Evolutionary conservation across 2,329 filamentous ascomycete species (phyloP).

Genomic region (Cercospora zeae-maydis): DNA sequence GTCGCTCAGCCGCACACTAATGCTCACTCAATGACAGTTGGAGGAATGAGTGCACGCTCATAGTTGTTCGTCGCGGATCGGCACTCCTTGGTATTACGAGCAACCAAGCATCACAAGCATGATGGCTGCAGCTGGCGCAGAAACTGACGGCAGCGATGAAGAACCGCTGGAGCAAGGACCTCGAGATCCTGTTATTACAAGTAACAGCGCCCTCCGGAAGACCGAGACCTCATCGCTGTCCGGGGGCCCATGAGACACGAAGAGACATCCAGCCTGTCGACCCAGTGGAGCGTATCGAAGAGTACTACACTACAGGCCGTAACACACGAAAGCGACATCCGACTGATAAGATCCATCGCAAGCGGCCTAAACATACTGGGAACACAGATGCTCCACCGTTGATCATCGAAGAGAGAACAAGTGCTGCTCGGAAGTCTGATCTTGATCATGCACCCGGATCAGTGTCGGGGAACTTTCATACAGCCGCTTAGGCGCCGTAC

Average conservation of each 20-base stretch:
- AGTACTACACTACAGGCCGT: background rate
- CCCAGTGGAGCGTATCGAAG: background rate
- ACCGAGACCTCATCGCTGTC: background rate
- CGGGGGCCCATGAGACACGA: background rate
- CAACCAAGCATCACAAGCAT: background rate
- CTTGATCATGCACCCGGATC: background rate
- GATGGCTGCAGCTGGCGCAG: background rate
- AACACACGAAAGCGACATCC: background rate
- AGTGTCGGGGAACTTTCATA: background rate
- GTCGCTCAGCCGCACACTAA: slow-evolving; percentile 9
- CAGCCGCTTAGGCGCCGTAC: background rate
- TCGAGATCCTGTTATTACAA: background rate
- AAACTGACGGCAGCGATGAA: background rate
- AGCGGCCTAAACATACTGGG: background rate
- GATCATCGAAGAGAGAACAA: background rate
- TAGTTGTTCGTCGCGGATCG: background rate
- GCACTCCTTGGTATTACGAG: background rate
- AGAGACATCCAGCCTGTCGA: background rate
- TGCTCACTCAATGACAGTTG: background rate
- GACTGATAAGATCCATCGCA: background rate
- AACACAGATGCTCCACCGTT: background rate
- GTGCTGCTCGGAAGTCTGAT: background rate
- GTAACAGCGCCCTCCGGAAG: background rate
- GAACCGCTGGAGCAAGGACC: background rate
- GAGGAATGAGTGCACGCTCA: background rate